Percentiles rank a stretch among this genome's conserved stretches.
Evolutionary conservation across 257 asterid species (phyloP).

Genomic region (Nicotiana knightiana): DNA sequence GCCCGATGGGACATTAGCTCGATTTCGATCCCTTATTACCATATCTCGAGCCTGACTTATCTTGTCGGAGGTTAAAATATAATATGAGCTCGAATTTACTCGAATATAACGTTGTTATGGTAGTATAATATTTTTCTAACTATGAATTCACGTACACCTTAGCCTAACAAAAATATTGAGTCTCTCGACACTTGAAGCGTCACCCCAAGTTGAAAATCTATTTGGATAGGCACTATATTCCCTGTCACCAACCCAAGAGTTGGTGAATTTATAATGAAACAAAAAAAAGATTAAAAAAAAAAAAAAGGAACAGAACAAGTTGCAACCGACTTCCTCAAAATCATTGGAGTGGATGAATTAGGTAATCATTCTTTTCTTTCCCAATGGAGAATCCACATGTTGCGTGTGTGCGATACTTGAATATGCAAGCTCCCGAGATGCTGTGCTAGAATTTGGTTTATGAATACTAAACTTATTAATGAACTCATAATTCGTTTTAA

Average conservation of each 20-base stretch:
- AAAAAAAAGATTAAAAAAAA: neutral
- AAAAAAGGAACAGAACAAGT: neutral
- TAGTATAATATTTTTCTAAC: neutral
- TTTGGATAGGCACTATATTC: neutral
- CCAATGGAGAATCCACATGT: neutral
- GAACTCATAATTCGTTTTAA: no score
- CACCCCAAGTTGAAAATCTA: neutral
- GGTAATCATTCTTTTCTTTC: neutral
- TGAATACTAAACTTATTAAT: no score
- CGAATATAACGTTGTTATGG: neutral
- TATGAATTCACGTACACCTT: neutral
- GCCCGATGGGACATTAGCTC: no score
- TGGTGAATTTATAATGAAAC: neutral
- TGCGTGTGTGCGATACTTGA: neutral
- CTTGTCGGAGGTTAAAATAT: no score
- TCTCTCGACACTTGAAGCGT: neutral
- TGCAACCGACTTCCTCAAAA: neutral
- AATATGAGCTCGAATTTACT: no score
- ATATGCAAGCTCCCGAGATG: neutral
- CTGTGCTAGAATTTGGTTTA: no score
- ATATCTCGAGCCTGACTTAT: no score
- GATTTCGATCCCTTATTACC: no score
- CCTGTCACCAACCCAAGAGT: neutral
- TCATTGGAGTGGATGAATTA: constrained; percentile 5
- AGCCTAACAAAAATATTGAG: neutral